Conservation (phyloP, 2,329 filamentous ascomycete genomes). For the Penicillium sp. region DNA sequence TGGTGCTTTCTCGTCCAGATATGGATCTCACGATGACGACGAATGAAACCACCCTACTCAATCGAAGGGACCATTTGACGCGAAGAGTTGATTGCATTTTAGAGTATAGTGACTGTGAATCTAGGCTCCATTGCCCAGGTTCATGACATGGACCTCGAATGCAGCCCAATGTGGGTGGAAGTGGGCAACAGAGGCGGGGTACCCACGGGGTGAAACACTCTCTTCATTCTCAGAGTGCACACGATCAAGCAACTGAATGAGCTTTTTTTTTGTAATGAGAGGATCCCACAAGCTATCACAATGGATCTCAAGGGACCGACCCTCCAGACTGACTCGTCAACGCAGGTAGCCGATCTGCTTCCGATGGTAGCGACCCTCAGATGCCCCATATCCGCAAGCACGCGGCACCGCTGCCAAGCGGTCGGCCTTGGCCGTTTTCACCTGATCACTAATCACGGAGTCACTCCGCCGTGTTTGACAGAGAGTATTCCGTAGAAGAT, state of each 20-base stretch:
- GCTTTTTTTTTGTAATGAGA: too few relatives aligned
- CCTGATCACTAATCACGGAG: neutral
- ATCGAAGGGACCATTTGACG: too few relatives aligned
- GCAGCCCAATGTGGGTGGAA: too few relatives aligned
- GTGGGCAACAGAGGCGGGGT: too few relatives aligned
- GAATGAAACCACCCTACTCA: too few relatives aligned
- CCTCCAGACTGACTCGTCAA: neutral
- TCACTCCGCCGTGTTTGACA: neutral
- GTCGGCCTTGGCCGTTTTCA: slow-evolving; percentile 1
- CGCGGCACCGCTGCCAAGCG: slow-evolving; percentile 4
- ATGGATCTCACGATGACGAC: too few relatives aligned
- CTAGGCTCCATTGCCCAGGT: too few relatives aligned
- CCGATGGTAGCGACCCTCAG: slow-evolving; percentile 6
- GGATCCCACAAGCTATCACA: neutral
- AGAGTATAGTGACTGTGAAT: too few relatives aligned
- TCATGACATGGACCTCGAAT: too few relatives aligned
- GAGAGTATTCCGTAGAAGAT: neutral
- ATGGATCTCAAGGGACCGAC: neutral
- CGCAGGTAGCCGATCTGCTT: neutral
- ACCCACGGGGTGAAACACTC: too few relatives aligned
- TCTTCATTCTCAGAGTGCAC: neutral
- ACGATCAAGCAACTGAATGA: neutral
- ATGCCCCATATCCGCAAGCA: neutral
- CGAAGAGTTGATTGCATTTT: too few relatives aligned
- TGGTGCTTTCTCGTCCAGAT: too few relatives aligned